Percentiles rank a stretch among this genome's conserved stretches.
Evolutionary conservation across 139 green algal species (phyloP).

Genomic region (Picochlorum sp.): DNA sequence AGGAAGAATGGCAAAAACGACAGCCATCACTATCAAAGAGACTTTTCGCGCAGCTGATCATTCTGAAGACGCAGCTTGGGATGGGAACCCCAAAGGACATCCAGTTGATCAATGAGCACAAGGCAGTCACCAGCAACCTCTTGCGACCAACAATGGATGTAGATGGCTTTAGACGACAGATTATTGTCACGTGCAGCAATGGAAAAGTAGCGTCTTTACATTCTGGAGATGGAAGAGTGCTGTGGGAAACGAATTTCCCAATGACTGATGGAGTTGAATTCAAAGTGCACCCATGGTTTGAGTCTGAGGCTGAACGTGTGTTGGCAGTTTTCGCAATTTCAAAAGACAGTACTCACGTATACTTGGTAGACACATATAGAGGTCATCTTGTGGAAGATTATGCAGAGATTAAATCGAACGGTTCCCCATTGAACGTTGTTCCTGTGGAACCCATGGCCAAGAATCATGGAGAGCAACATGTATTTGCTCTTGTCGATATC

Average conservation of each 20-base stretch:
- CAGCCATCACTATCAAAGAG: constrained; percentile 8
- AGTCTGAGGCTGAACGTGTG: constrained; percentile 33
- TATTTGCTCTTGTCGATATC: no score
- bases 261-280: constrained; percentile 18
- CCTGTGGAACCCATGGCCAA: constrained; percentile 11
- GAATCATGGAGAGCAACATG: no score
- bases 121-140: constrained; percentile 15
- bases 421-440: constrained; percentile 36
- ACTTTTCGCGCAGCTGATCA: constrained; percentile 31
- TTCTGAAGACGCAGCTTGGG: constrained; percentile 39
- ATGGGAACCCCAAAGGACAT: constrained; percentile 15
- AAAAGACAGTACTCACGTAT: background rate
- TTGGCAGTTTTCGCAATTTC: constrained; percentile 30
- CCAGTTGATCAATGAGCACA: constrained; percentile 4
- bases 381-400: constrained; percentile 20
- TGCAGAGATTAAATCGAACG: no score
- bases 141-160: constrained; percentile 26
- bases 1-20: constrained; percentile 12
- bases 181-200: constrained; percentile 14
- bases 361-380: constrained; percentile 47
- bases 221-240: constrained; percentile 72
- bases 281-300: constrained; percentile 52
- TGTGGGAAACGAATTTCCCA: constrained; percentile 55
- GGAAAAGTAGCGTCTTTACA: constrained; percentile 77
- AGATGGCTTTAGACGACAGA: constrained; percentile 30